These are phyloP conservation scores for Solanum ossicruentum DNA, from an alignment of 257 asterid species.

Conservation along the genomic window DNA sequence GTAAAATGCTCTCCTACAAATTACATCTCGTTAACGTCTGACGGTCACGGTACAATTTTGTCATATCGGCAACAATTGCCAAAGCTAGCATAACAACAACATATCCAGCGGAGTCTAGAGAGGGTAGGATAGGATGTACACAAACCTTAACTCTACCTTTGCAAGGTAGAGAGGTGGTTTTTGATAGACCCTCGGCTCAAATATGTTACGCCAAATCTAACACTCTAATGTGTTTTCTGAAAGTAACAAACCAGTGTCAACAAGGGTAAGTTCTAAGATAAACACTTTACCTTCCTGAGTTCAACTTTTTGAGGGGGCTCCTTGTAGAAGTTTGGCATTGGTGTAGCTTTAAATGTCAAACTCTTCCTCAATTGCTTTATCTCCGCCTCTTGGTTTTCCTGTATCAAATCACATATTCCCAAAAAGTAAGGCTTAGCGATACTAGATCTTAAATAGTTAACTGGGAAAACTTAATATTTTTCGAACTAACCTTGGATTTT, in stretches of 20 bases:
- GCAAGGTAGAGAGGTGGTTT: too few relatives aligned
- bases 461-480: neutral
- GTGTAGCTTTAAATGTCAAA: conserved; percentile 76
- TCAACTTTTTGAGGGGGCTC: conserved; percentile 74
- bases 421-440: neutral
- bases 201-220: neutral
- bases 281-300: conserved; percentile 52
- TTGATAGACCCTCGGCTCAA: too few relatives aligned
- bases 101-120: too few relatives aligned
- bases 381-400: conserved; percentile 80
- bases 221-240: neutral
- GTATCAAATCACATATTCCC: neutral
- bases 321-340: conserved; percentile 87
- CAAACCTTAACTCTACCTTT: too few relatives aligned
- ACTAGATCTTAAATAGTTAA: neutral
- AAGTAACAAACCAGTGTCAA: neutral
- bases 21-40: neutral
- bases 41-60: neutral
- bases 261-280: neutral
- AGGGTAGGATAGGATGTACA: too few relatives aligned
- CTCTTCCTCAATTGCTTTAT: conserved; percentile 69
- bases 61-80: neutral
- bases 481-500: conserved; percentile 59
- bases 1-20: neutral
- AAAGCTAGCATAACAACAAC: neutral